A percentile compares a stretch with the other conserved stretches of the same genome.
These are phyloP conservation scores for Onygenales sp. DNA, from an alignment of 2,329 filamentous ascomycete genomes.

Conservation along the genomic window DNA sequence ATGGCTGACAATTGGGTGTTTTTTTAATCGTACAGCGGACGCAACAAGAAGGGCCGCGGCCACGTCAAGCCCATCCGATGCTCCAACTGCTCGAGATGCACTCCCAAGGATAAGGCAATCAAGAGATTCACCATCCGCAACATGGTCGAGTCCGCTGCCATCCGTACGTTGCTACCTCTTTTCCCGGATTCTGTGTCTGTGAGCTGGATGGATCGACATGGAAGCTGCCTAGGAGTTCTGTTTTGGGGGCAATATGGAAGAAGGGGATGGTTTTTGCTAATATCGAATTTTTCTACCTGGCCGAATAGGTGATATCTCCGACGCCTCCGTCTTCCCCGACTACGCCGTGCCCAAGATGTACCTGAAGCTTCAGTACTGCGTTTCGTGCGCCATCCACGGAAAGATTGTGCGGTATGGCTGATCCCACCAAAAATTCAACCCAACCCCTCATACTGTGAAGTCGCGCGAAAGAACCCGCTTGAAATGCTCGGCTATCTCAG, in stretches of 20 bases:
- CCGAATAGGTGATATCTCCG: slow-evolving; percentile 90
- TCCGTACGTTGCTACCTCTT: slow-evolving; percentile 62
- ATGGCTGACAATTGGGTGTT: slow-evolving; percentile 5
- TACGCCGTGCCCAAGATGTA: slow-evolving; percentile 99
- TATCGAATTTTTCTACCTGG: slow-evolving; percentile 3
- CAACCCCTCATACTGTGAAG: too few relatives aligned
- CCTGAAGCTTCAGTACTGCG: slow-evolving; percentile 99
- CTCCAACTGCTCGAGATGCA: slow-evolving; percentile 83
- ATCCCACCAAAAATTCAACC: not conserved
- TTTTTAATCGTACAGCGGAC: slow-evolving; percentile 54
- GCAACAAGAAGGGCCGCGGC: slow-evolving; percentile 99
- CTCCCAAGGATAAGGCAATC: slow-evolving; percentile 99
- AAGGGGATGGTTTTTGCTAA: not conserved
- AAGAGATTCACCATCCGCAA: slow-evolving; percentile 99
- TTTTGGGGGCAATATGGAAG: too few relatives aligned
- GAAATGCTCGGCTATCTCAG: too few relatives aligned
- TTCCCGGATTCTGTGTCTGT: not conserved
- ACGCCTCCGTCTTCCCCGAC: slow-evolving; percentile 97
- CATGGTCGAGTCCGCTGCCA: slow-evolving; percentile 99
- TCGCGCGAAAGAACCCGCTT: too few relatives aligned
- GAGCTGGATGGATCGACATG: not conserved
- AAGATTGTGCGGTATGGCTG: slow-evolving; percentile 98
- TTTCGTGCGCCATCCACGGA: slow-evolving; percentile 99
- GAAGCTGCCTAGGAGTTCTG: not conserved
- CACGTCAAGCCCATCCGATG: slow-evolving; percentile 98